These are phyloP conservation scores for Chaetomium strumarium DNA, from an alignment of 2,329 filamentous ascomycete genomes.

Conservation along the genomic window DNA sequence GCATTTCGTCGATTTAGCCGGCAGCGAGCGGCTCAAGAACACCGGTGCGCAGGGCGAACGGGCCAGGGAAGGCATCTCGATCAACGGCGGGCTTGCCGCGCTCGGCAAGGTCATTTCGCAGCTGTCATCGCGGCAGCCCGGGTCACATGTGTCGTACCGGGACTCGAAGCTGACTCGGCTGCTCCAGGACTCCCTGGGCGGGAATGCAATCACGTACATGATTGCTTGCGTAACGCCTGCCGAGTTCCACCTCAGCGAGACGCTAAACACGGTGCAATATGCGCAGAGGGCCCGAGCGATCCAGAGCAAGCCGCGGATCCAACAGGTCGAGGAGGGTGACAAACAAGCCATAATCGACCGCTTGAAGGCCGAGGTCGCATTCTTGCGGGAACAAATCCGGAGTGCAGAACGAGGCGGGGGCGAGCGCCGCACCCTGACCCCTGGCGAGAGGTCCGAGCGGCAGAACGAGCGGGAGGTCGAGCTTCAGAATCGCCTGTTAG, in stretches of 20 bases:
- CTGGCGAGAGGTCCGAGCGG: conserved; percentile 69
- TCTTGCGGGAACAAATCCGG: conserved; percentile 88
- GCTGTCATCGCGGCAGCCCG: conserved; percentile 80
- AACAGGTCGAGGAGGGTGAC: conserved; percentile 87
- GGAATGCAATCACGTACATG: conserved; percentile 98
- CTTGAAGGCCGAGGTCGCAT: conserved; percentile 87
- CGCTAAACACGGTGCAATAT: conserved; percentile 94
- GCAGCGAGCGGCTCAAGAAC: conserved; percentile 94
- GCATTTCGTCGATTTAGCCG: conserved; percentile 95
- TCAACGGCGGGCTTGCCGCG: conserved; percentile 91
- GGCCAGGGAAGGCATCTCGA: conserved; percentile 93
- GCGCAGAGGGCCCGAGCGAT: conserved; percentile 93
- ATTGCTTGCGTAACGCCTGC: conserved; percentile 96
- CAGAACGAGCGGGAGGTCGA: conserved; percentile 81
- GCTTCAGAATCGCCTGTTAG: conserved; percentile 87
- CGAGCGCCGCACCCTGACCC: conserved; percentile 47
- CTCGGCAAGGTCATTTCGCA: conserved; percentile 98
- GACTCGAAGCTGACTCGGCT: conserved; percentile 95
- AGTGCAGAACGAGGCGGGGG: conserved; percentile 63
- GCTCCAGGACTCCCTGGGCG: conserved; percentile 91
- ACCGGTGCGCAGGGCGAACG: conserved; percentile 92
- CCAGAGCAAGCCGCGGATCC: conserved; percentile 94
- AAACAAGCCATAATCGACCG: conserved; percentile 92
- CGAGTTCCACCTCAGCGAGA: conserved; percentile 96
- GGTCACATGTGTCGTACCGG: conserved; percentile 91